Percentiles rank a stretch among this genome's conserved stretches.
These are phyloP conservation scores for Magnusiomyces starmeri DNA, from an alignment of 1,139 yeast species.

Conservation along the genomic window DNA sequence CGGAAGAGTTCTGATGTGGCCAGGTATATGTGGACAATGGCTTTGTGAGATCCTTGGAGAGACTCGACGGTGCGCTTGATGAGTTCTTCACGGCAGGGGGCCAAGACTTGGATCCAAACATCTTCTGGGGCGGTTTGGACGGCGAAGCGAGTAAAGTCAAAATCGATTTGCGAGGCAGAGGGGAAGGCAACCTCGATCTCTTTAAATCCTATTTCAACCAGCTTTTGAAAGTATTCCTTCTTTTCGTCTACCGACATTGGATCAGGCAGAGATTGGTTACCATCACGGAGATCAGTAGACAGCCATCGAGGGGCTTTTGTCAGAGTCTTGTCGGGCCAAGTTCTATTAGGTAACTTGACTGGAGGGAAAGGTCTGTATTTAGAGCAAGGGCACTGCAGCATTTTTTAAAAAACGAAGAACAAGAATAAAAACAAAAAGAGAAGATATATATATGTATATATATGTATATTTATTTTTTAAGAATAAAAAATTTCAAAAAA, in stretches of 20 bases:
- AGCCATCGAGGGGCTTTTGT: constrained; percentile 91
- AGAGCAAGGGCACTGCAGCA: constrained; percentile 66
- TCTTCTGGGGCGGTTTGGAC: constrained; percentile 91
- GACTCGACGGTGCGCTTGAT: constrained; percentile 86
- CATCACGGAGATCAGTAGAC: constrained; percentile 92
- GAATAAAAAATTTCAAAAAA: background rate
- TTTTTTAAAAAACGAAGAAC: constrained; percentile 18
- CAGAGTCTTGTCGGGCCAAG: constrained; percentile 78
- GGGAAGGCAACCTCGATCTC: constrained; percentile 98
- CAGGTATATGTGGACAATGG: constrained; percentile 83
- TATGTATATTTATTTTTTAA: background rate
- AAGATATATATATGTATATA: background rate
- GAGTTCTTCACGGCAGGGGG: constrained; percentile 87
- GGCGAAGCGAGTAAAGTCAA: constrained; percentile 90
- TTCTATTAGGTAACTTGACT: constrained; percentile 62
- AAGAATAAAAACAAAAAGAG: background rate
- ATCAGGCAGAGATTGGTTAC: constrained; percentile 94
- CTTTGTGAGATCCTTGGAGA: constrained; percentile 79
- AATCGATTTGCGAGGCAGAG: constrained; percentile 90
- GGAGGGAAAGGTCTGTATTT: constrained; percentile 70
- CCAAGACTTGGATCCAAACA: constrained; percentile 83
- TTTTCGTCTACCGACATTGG: constrained; percentile 92
- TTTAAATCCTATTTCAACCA: constrained; percentile 86
- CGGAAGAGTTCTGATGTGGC: constrained; percentile 91
- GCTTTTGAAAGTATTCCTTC: constrained; percentile 76